Evolutionary conservation across 306 rosid genomes (phyloP).

Genomic region (Castanea crenata): DNA sequence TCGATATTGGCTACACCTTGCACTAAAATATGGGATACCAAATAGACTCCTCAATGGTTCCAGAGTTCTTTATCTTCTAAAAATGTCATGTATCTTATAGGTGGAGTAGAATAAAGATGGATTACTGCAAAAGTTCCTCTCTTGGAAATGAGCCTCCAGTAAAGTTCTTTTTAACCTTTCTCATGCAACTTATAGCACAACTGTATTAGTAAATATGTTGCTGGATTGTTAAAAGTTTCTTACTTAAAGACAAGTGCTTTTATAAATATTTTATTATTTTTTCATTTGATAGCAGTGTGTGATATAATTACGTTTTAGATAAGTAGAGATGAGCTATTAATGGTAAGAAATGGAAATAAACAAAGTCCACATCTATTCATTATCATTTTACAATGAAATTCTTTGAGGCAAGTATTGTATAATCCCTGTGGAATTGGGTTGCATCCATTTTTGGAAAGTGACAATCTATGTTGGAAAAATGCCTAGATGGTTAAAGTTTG

Average conservation of each 20-base stretch:
- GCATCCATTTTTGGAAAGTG: not conserved
- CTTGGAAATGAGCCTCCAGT: not conserved
- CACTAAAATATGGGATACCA: not conserved
- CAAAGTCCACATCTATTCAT: not conserved
- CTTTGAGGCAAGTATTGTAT: not conserved
- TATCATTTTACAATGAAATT: not conserved
- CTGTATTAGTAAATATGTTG: not conserved
- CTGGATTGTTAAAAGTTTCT: not conserved
- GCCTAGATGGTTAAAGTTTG: not conserved
- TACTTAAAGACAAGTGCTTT: not conserved
- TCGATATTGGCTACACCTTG: not conserved
- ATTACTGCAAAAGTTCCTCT: not conserved
- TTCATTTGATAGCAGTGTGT: not conserved
- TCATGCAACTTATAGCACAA: not conserved
- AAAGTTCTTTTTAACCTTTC: not conserved
- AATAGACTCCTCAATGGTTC: not conserved
- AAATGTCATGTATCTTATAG: not conserved
- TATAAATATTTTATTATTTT: not conserved
- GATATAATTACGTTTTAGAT: not conserved
- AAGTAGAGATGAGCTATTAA: not conserved
- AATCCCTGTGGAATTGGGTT: not conserved
- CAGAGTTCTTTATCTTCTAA: not conserved
- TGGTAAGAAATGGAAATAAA: not conserved
- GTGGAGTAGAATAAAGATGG: not conserved
- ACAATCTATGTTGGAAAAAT: not conserved